Base-by-base conservation (phyloP, 164 flowering plant species). In the Annona squamosa region DNA sequence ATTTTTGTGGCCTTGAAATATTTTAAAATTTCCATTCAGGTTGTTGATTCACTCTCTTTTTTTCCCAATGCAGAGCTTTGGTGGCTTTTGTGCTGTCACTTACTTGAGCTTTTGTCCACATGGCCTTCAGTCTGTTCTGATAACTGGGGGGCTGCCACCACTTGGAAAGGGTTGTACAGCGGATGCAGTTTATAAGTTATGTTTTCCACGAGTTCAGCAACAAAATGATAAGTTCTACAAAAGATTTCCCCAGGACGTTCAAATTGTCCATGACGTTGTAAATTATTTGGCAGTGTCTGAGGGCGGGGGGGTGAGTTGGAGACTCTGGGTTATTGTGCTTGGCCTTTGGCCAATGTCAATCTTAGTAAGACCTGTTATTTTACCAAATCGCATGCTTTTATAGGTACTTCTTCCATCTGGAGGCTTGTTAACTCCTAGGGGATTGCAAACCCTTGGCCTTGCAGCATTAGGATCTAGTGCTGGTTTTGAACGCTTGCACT, bases 401-500 rank as follows among this genome's bases (percentile, higher is more conserved):
- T 62, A 96, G 99, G 97, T 93, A 18, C 83, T 26, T 79, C 94
- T 96, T 82, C 98, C 98, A 74, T 96, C 98, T 65, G 98, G 98
- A 26, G 91, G 97, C 68, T 77, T 87, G 69, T 85, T 96, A 79
- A 96, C 98, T 13, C 92, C 98, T 17, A 83, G 81, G 76, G 95
- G 92, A 65, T 77, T 96, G 77, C 99, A 96, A 78, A 74, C 82
- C 73, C 89, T 96, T 65, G 99, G 99, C 73, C 86, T 96, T 67
- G 74, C 90, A 48, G 91, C 86, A 69, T 82, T 96, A 73, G 99
- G 99, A 64, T 76, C 90, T 44, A 86, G 97, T 78, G 68, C 89
- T 74, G 98, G 99, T 77, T 96, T 96, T 88, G 99, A 96, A 83
- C 95, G 94, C 64, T 73, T 96, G 83, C 99, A 96, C 78, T 96